Conservation (phyloP, 2,329 filamentous ascomycete genomes). For the Paraconiothyrium brasiliense region DNA sequence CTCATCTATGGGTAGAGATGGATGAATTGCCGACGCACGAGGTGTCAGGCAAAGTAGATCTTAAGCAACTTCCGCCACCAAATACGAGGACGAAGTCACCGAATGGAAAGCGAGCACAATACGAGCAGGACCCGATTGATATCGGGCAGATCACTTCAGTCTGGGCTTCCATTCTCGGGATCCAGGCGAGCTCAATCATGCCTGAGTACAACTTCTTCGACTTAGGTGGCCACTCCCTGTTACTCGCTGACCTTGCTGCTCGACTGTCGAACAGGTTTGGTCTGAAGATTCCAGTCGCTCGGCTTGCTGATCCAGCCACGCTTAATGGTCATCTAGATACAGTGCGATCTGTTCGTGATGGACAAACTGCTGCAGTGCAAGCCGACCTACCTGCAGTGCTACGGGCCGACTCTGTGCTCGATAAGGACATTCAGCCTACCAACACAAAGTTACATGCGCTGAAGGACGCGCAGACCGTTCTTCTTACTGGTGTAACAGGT, state of each 20-base stretch:
- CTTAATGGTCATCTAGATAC: constrained; percentile 77
- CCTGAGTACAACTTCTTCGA: constrained; percentile 82
- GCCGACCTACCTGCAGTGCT: constrained; percentile 77
- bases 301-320: constrained; percentile 76
- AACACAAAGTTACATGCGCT: constrained; percentile 66
- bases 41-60: constrained; percentile 81
- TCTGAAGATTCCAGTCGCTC: constrained; percentile 75
- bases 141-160: constrained; percentile 74
- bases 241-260: constrained; percentile 79
- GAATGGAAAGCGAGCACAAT: constrained; percentile 55
- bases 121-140: constrained; percentile 70
- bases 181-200: constrained; percentile 70
- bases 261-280: constrained; percentile 75
- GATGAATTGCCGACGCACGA: constrained; percentile 76
- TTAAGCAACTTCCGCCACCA: constrained; percentile 75
- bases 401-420: constrained; percentile 71
- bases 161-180: constrained; percentile 76
- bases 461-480: constrained; percentile 72
- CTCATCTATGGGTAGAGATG: constrained; percentile 78
- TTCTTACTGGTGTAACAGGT: constrained; percentile 79
- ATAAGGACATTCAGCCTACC: constrained; percentile 72
- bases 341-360: constrained; percentile 75
- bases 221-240: constrained; percentile 79
- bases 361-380: constrained; percentile 77
- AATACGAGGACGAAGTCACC: constrained; percentile 55